These are phyloP conservation scores for Fusarium sp. DNA, from an alignment of 2,329 filamentous ascomycete species.

Conservation along the genomic window DNA sequence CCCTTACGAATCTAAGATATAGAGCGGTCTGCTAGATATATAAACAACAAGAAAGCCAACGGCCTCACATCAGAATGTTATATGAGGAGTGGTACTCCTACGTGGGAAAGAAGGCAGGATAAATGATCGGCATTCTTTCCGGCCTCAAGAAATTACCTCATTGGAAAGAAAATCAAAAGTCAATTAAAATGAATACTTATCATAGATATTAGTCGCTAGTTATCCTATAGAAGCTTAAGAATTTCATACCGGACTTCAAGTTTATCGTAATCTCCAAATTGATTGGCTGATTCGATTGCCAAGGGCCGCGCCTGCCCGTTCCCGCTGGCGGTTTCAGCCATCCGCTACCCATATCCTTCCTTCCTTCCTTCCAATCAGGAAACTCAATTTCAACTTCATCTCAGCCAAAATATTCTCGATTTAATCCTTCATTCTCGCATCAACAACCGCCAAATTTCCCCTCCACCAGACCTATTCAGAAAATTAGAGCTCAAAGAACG, in stretches of 20 bases:
- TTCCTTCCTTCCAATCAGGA: constrained; percentile 1
- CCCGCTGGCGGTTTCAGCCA: background rate
- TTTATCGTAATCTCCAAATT: background rate
- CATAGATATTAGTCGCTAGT: background rate
- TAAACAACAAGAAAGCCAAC: no score
- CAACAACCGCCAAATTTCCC: no score
- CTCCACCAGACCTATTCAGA: background rate
- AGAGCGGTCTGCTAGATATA: no score
- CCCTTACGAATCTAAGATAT: no score
- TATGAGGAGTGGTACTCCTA: background rate
- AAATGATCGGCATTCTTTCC: background rate
- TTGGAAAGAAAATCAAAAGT: no score
- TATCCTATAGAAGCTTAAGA: background rate
- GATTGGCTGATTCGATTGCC: background rate
- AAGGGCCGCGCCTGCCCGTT: constrained; percentile 14
- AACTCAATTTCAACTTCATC: constrained; percentile 34
- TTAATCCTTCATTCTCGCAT: background rate
- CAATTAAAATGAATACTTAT: background rate
- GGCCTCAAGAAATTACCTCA: background rate
- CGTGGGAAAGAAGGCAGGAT: background rate
- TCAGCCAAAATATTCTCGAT: background rate
- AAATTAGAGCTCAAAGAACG: background rate
- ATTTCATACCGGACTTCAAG: no score
- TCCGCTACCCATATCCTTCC: background rate
- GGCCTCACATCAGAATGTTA: no score